Evolutionary conservation across 2,329 filamentous ascomycete genomes (phyloP).

Genomic region (Colletotrichum viniferum): DNA sequence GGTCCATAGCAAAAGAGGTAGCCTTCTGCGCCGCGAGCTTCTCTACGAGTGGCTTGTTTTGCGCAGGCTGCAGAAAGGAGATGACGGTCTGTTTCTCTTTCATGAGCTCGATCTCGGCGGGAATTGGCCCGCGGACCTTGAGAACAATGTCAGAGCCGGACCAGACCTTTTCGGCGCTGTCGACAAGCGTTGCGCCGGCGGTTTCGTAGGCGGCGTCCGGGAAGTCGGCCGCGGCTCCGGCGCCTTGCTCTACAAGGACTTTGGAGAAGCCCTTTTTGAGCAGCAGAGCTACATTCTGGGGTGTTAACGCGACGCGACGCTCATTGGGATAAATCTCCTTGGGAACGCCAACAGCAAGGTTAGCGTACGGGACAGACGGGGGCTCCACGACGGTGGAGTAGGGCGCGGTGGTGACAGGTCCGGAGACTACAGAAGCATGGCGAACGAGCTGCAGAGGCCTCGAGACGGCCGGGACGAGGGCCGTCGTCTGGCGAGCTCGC

Average conservation of each 20-base stretch:
- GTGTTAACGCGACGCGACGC: constrained; percentile 83
- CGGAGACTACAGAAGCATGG: constrained; percentile 40
- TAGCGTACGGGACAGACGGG: constrained; percentile 66
- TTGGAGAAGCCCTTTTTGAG: constrained; percentile 84
- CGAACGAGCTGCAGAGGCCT: constrained; percentile 43
- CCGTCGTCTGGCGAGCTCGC: constrained; percentile 29
- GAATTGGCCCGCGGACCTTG: constrained; percentile 79
- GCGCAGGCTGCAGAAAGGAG: constrained; percentile 81
- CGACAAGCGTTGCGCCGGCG: constrained; percentile 79
- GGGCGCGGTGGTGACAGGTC: constrained; percentile 23
- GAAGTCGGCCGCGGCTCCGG: constrained; percentile 79
- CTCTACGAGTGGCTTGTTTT: constrained; percentile 78
- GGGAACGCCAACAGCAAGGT: constrained; percentile 79
- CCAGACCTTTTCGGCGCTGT: constrained; percentile 72
- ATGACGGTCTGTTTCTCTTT: constrained; percentile 76
- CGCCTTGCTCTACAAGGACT: constrained; percentile 79
- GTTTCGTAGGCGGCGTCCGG: constrained; percentile 77
- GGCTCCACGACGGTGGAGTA: constrained; percentile 47
- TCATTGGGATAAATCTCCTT: constrained; percentile 80
- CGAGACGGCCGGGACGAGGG: constrained; percentile 29
- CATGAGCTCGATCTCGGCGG: constrained; percentile 71
- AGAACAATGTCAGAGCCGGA: constrained; percentile 77
- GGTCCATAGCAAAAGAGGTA: constrained; percentile 89
- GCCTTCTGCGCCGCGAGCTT: constrained; percentile 72
- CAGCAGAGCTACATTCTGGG: constrained; percentile 79